Conservation (phyloP, 2,329 filamentous ascomycete species). For the Parasarocladium wereldwijsianum region DNA sequence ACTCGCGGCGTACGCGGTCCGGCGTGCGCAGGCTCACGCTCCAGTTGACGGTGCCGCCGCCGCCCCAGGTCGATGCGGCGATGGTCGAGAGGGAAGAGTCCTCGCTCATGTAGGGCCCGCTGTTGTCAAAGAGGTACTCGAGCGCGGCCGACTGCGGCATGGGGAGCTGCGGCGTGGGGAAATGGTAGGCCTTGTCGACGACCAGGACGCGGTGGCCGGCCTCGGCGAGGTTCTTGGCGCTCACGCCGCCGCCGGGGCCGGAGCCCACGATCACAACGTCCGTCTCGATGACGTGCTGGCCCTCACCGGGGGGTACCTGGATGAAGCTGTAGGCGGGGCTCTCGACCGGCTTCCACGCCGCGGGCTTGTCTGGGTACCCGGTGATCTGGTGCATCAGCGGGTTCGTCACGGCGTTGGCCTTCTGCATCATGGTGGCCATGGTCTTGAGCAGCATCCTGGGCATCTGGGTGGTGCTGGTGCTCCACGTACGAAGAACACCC, state of each 20-base stretch:
- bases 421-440: conserved; percentile 37
- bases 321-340: conserved; percentile 46
- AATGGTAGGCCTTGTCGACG: conserved; percentile 71
- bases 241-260: conserved; percentile 72
- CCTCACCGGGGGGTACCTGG: conserved; percentile 30
- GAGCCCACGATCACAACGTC: conserved; percentile 81
- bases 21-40: conserved; percentile 52
- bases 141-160: conserved; percentile 50
- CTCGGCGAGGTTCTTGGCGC: conserved; percentile 66
- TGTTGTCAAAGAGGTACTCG: conserved; percentile 54
- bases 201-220: conserved; percentile 64
- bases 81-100: conserved; percentile 45
- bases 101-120: conserved; percentile 40
- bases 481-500: conserved; percentile 48
- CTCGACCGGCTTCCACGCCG: conserved; percentile 32
- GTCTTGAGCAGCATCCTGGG: conserved; percentile 41
- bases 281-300: conserved; percentile 49
- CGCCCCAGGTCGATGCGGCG: conserved; percentile 64
- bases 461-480: conserved; percentile 35
- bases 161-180: conserved; percentile 55
- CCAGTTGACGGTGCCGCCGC: conserved; percentile 85
- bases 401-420: conserved; percentile 39
- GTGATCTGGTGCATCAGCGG: conserved; percentile 38
- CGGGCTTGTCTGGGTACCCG: conserved; percentile 41
- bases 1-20: conserved; percentile 64